Conservation (phyloP, 1,284 basidiomycete species). For the Cutaneotrichosporon sp. region DNA sequence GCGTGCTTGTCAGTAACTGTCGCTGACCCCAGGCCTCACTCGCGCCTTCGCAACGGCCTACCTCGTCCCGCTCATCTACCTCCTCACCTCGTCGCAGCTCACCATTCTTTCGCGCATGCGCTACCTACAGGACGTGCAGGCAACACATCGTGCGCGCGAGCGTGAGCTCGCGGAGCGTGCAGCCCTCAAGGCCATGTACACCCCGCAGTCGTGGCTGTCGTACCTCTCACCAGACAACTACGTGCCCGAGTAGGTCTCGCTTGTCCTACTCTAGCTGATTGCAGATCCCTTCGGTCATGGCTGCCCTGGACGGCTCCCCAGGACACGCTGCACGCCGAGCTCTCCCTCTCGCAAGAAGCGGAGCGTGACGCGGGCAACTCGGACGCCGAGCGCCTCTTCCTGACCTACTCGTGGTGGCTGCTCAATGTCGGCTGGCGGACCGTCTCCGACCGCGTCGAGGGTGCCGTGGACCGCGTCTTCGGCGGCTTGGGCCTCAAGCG, state of each 20-base stretch:
- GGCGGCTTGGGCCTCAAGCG: conserved; percentile 43
- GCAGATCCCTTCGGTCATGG: neutral
- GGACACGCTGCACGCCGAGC: neutral
- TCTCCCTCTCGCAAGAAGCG: conserved; percentile 10
- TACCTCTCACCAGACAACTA: conserved; percentile 28
- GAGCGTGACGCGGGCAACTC: conserved; percentile 21
- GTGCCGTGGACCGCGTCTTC: conserved; percentile 38
- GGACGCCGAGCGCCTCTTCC: conserved; percentile 44
- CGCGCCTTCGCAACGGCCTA: conserved; percentile 44
- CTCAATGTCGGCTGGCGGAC: conserved; percentile 46
- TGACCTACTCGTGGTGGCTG: conserved; percentile 48
- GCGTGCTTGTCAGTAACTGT: too few species aligned
- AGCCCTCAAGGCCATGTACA: neutral
- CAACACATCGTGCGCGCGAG: conserved; percentile 8
- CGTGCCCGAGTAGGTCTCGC: neutral
- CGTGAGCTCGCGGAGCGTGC: neutral
- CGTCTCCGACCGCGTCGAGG: conserved; percentile 33
- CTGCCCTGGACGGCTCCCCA: neutral
- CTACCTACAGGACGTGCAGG: conserved; percentile 40
- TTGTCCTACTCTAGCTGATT: too few species aligned
- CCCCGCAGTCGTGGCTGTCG: conserved; percentile 10
- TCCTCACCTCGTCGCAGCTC: conserved; percentile 46
- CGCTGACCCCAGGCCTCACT: conserved; percentile 35
- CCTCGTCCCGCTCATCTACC: conserved; percentile 43
- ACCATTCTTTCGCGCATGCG: conserved; percentile 41